A percentile compares a stretch with the other conserved stretches of the same genome.
These are phyloP conservation scores for Pyrrhoderma lamaoense DNA, from an alignment of 1,284 basidiomycete species.

Conservation along the genomic window DNA sequence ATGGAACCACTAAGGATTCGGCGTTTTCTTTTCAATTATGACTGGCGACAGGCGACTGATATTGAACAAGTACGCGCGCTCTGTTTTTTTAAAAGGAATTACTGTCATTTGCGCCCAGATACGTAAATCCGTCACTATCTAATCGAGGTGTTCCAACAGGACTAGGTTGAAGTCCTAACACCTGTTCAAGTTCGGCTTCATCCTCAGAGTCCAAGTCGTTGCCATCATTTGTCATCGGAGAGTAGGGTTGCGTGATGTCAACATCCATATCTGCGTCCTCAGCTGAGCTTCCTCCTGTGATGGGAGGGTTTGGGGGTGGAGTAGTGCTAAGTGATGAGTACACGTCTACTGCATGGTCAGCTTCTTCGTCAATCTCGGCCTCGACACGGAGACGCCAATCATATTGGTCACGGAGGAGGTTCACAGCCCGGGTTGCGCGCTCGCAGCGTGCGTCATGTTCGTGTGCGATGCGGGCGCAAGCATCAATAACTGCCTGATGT, in stretches of 20 bases:
- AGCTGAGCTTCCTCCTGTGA: no score
- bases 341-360: no score
- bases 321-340: no score
- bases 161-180: slow-evolving; percentile 22
- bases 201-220: slow-evolving; percentile 21
- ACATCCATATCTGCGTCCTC: slow-evolving; percentile 17
- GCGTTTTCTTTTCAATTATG: no score
- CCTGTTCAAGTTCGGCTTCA: slow-evolving; percentile 32
- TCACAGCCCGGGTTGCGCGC: slow-evolving; percentile 62
- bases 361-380: slow-evolving; percentile 56
- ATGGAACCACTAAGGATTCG: no score
- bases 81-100: no score
- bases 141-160: slow-evolving; percentile 8
- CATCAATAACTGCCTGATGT: slow-evolving; percentile 54
- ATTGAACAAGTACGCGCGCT: no score
- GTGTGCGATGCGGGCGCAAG: slow-evolving; percentile 55
- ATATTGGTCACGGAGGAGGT: slow-evolving; percentile 65
- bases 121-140: background rate
- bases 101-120: background rate
- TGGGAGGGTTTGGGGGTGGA: no score
- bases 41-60: no score
- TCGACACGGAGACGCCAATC: slow-evolving; percentile 70
- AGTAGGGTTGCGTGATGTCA: slow-evolving; percentile 4
- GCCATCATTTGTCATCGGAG: slow-evolving; percentile 16
- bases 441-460: slow-evolving; percentile 68